Conservation (phyloP, 148 eudicot species). For the Rhododendron ovatum region DNA sequence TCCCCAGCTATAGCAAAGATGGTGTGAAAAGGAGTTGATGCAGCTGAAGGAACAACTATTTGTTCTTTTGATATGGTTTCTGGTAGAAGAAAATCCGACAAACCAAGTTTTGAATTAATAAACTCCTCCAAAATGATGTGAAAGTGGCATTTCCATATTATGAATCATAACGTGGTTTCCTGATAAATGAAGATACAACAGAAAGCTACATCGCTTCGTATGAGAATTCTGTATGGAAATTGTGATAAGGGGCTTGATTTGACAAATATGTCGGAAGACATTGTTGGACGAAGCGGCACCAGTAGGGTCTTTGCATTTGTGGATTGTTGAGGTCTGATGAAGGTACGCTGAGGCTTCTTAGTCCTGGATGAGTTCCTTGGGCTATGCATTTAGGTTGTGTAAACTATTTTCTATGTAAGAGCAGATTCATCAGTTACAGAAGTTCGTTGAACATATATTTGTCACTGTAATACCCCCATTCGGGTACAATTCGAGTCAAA, state of each 20-base stretch:
- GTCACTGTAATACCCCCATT: background rate
- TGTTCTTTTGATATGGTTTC: background rate
- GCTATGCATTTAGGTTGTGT: background rate
- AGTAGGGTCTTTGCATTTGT: slow-evolving; percentile 1
- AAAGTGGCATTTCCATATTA: background rate
- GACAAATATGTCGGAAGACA: background rate
- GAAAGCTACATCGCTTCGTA: background rate
- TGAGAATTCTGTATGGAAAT: background rate
- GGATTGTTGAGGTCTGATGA: background rate
- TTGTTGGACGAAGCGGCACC: background rate
- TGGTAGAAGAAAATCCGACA: background rate
- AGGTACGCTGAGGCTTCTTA: slow-evolving; percentile 1
- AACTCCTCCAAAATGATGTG: background rate
- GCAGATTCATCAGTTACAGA: background rate
- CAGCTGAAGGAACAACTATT: background rate
- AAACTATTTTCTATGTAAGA: background rate
- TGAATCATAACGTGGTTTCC: background rate
- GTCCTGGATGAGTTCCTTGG: slow-evolving; percentile 6
- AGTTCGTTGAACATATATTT: background rate
- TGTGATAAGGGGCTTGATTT: background rate
- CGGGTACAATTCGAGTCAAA: background rate
- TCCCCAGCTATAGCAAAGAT: background rate
- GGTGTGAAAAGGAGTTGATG: background rate
- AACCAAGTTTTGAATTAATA: background rate
- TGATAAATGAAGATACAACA: background rate